Percentiles rank a stretch among this genome's conserved stretches.
phyloP scores from a whole-genome alignment of 306 rosid species.

The Purshia tridentata region DNA sequence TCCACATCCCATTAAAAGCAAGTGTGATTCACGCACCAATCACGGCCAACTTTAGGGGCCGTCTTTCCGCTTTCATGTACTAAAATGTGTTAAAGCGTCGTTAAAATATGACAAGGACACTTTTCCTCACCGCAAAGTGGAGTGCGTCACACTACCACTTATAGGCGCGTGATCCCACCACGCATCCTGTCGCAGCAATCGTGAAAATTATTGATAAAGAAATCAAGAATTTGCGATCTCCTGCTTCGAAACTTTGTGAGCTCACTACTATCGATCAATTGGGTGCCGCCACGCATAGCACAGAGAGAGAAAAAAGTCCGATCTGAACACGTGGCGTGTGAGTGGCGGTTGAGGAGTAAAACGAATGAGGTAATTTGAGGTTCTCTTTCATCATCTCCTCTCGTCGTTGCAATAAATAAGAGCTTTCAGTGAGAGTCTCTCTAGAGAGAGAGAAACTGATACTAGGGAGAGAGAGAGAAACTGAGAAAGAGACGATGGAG shows the following conservation, averaged over 20 bases:
- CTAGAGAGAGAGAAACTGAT: constrained; percentile 43
- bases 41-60: constrained; percentile 27
- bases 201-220: constrained; percentile 20
- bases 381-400: constrained; percentile 32
- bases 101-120: constrained; percentile 48
- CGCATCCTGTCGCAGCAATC: constrained; percentile 16
- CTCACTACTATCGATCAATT: neutral
- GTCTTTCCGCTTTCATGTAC: constrained; percentile 38
- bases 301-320: fast-evolving
- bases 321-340: constrained; percentile 29
- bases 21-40: constrained; percentile 55
- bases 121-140: constrained; percentile 34
- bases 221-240: neutral
- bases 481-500: constrained; percentile 60
- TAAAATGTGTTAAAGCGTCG: constrained; percentile 37
- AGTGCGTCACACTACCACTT: constrained; percentile 33
- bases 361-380: constrained; percentile 20
- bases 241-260: neutral
- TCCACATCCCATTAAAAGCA: constrained; percentile 18
- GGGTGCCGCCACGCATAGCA: constrained; percentile 20
- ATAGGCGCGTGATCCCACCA: constrained; percentile 37
- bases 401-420: constrained; percentile 51
- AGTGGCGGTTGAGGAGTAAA: neutral
- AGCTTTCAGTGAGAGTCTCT: constrained; percentile 35
- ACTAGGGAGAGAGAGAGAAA: constrained; percentile 41